Evolutionary conservation across 2,329 filamentous ascomycete species (phyloP), one percentile per base, ranked within the genome.

Genomic region (Talaromyces albobiverticillius): DNA sequence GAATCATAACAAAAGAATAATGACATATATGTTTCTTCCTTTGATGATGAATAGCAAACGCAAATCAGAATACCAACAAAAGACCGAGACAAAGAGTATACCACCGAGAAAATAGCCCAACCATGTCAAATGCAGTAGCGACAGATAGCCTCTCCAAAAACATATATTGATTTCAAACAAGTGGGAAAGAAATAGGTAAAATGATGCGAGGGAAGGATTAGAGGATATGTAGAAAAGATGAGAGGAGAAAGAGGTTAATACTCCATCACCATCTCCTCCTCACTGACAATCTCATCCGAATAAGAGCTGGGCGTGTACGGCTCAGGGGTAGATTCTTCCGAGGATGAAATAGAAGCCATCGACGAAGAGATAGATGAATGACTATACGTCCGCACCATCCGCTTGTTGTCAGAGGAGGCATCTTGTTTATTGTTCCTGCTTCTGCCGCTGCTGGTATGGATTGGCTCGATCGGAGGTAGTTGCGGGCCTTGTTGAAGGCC

Each of bases 81-180:
- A 41, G 49, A 55, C 32, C 18, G 40, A 46, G 25, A 46, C 49
- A 56, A 56, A 49, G 61, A 59, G 61, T 57, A 61, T 63, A 41
- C 53, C 53, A 51, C 53, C 53, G 42, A 48, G 48, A 40, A 10
- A 6, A n/a, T n/a, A n/a, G 8, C 31, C 53, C 48, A 34, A 51
- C 49, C 49, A 42, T 50, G 47, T 41, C 26, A n/a, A 50, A 55
- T 55, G 53, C 53, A 51, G 48, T 55, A 55, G 43, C 48, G 53
- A 55, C 53, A 55, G 53, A 55, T 51, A 55, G 48, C 53, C 53
- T 51, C 48, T 40, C 48, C 22, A 46, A 46, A 54, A 51, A n/a
- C 22, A 6, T n/a, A n/a, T n/a, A n/a, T n/a, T n/a, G 7, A 41
- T 29, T 16, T 32, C 10, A 42, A 46, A 40, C 16, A 16, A 40